Evolutionary conservation across 257 asterid genomes (phyloP), one percentile per base, ranked within the genome.

Genomic region (Nicotiana benthamiana): DNA sequence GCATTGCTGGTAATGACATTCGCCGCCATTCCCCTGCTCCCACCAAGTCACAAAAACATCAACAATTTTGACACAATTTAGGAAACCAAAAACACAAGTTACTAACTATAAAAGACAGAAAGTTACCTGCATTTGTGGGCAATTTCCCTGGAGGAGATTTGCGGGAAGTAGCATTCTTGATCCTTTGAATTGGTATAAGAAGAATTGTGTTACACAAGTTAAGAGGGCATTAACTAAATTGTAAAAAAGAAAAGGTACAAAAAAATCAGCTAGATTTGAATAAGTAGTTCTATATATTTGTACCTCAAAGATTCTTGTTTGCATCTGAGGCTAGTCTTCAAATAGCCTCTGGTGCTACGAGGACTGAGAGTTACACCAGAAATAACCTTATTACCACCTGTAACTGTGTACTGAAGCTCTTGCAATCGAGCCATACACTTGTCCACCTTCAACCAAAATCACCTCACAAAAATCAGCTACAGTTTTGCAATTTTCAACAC

Each of bases 1-100:
- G 91, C 98, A 94, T 94, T 79, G 98, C 98, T 36, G 98, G 97
- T 70, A 94, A 79, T 10, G 98, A 88, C 98, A 92, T 91, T 86
- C 93, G 79, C 82, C 79, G 83, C 98, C 97, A 92, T 65, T 92
- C 97, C 53, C 89, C 96, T 89, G 87, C 16, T 72, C 16, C 77
- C 6, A 51, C 51, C 53, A n/a, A 20, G 59, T 13, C 77, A 30
- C 20, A 70, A 46, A 68, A 70, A 6, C 22, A 72, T 22, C 53
- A 70, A 70, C 6, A 34, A 34, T 34, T 1, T 34, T 34, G 7
- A 34, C 4, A 34, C 40, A 34, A 34, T 34, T 34, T 34, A 5
- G 40, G 40, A 34, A 34, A 34, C 40, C 40, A 34, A 6, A 51
- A 46, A 43, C 60, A 72, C 59, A 22, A 13, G 60, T 72, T 15